Conservation (phyloP, 805 yeast species). For the Wickerhamomyces queroliae region DNA sequence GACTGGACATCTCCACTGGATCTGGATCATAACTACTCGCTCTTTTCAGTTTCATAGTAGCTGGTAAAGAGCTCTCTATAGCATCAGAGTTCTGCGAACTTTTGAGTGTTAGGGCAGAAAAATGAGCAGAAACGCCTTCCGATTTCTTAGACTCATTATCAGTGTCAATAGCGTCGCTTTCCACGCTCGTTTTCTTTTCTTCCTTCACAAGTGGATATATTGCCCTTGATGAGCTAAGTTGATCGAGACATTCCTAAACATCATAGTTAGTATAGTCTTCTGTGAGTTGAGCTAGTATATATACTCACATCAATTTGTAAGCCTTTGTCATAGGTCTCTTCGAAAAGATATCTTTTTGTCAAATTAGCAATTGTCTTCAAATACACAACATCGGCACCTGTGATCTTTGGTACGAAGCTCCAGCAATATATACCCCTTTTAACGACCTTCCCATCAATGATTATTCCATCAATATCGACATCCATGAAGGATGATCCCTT, state of each 20-base stretch:
- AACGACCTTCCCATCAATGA: neutral
- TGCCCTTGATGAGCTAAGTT: neutral
- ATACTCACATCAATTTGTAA: conserved; percentile 7
- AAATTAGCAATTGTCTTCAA: neutral
- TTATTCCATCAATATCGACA: conserved; percentile 20
- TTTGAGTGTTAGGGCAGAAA: neutral
- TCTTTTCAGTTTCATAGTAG: neutral
- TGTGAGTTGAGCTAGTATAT: no score
- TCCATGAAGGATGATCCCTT: conserved; percentile 15
- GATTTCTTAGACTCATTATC: neutral
- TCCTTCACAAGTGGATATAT: neutral
- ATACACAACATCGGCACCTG: neutral
- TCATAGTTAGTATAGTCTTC: neutral
- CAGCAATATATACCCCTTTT: conserved; percentile 4
- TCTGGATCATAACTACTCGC: neutral
- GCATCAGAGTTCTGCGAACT: neutral
- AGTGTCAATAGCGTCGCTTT: no score
- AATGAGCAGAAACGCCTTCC: conserved; percentile 1
- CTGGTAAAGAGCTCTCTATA: neutral
- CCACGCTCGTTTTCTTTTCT: neutral
- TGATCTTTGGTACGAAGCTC: conserved; percentile 12
- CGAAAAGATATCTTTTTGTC: conserved; percentile 4
- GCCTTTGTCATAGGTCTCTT: conserved; percentile 9
- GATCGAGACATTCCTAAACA: conserved; percentile 2
- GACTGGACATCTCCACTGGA: neutral